Base-by-base conservation (phyloP, 371 early-diverging fungal species). In the Phascolomyces articulosus region DNA sequence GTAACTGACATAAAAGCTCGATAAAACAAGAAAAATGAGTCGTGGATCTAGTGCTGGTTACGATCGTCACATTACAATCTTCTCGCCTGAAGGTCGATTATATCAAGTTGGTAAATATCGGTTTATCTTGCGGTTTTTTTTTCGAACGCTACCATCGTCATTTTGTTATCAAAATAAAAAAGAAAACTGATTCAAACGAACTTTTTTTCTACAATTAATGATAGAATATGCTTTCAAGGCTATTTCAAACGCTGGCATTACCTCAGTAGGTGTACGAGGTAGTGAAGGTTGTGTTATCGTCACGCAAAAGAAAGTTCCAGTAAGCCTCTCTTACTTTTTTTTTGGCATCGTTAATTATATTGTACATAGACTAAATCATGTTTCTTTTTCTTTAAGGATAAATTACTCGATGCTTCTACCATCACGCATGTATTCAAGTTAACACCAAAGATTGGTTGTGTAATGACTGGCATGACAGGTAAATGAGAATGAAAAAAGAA, bases 161-260 rank as follows among this genome's bases (percentile, higher is more conserved):
- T n/a, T n/a, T n/a, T n/a, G n/a, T n/a, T 24, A 24, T 27, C 16
- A 3, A 28, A 15, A 20, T 7, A 27, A 23, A 28, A 26, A 2
- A 26, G 26, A 44, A 8, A 47, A 4, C 57, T 24, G n/a, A 40
- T 40, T 29, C 40, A 40, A 13, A 40, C 26, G 29, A 16, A 28
- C 29, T 21, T 40, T n/a, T 29, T 21, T 18, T 20, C 2, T 16
- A 48, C 40, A n/a, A 9, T 2, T 13, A 26, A 26, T n/a, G 64
- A 41, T 80, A 97, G 99, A 99, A 74, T 99, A 99, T 85, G 98
- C 99, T 40, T 98, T 98, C 84, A 99, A 99, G 82, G 99, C 98
- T 21, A 98, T 99, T 72, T 89, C 96, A 27, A 96, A 95, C 74
- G 89, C 95, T 44, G 97, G 95, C 51, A 82, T 95, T 66, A 99